These are phyloP conservation scores for Cubamyces lactineus DNA, from an alignment of 768 basidiomycete species.

Conservation along the genomic window DNA sequence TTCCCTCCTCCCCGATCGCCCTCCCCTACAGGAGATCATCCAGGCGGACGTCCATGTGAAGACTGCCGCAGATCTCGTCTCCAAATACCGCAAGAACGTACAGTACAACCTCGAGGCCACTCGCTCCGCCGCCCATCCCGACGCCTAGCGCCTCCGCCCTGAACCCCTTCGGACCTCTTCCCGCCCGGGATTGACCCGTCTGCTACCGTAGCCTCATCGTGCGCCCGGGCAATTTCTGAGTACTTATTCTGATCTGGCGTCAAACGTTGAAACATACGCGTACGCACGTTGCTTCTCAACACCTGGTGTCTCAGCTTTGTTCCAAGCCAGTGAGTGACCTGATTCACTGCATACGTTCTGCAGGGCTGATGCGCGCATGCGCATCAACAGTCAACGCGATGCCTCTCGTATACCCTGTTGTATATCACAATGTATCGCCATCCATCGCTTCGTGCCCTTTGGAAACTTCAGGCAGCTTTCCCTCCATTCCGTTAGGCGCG, in stretches of 20 bases:
- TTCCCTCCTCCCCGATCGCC: background rate
- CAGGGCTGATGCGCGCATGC: too few species aligned
- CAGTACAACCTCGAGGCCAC: slow-evolving; percentile 86
- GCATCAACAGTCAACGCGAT: too few species aligned
- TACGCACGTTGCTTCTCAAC: background rate
- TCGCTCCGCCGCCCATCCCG: slow-evolving; percentile 11
- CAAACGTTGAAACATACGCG: background rate
- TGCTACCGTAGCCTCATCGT: background rate
- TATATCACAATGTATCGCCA: too few species aligned
- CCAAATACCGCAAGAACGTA: slow-evolving; percentile 91
- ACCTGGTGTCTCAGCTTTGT: background rate
- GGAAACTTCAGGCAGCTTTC: too few species aligned
- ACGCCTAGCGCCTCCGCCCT: background rate
- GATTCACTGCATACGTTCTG: background rate
- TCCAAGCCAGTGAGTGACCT: background rate
- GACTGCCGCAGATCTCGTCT: slow-evolving; percentile 80
- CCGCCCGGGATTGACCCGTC: background rate
- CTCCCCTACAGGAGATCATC: slow-evolving; percentile 65
- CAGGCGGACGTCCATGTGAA: slow-evolving; percentile 77
- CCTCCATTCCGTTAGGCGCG: too few species aligned
- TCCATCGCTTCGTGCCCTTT: too few species aligned
- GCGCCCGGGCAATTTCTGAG: too few species aligned
- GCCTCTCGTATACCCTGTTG: too few species aligned
- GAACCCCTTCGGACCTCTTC: background rate
- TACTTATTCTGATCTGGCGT: too few species aligned